Evolutionary conservation across 371 early-diverging fungal genomes (phyloP).

Genomic region (Mucor mucedo): DNA sequence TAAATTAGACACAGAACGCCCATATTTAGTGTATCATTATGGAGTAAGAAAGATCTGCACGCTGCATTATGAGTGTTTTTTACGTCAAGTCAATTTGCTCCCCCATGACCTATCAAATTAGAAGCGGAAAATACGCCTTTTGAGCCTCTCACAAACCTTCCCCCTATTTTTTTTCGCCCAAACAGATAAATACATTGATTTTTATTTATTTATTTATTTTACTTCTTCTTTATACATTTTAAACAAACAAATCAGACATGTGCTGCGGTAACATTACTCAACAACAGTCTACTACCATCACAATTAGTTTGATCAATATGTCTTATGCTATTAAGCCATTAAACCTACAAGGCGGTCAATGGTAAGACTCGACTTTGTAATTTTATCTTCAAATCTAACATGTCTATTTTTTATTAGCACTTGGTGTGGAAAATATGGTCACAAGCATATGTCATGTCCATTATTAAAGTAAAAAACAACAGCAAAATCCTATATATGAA

Average conservation of each 20-base stretch:
- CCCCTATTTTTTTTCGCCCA: too few species aligned
- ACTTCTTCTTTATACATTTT: neutral
- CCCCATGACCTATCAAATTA: too few species aligned
- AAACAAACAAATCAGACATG: neutral
- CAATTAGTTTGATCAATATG: slow-evolving; percentile 8
- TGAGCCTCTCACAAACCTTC: too few species aligned
- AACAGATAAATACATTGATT: neutral
- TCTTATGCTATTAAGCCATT: slow-evolving; percentile 20
- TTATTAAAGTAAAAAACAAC: slow-evolving; percentile 30
- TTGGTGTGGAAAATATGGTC: slow-evolving; percentile 38
- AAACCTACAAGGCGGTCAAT: slow-evolving; percentile 32
- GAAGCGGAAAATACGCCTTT: too few species aligned
- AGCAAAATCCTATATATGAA: neutral
- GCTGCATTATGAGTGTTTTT: too few species aligned
- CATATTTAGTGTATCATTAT: too few species aligned
- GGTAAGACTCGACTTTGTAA: slow-evolving; percentile 33
- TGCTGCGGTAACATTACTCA: neutral
- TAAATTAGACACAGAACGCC: too few species aligned
- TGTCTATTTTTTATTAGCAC: slow-evolving; percentile 12
- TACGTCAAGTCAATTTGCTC: too few species aligned
- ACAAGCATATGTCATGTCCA: slow-evolving; percentile 15
- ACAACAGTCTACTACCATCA: neutral
- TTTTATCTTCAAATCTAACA: slow-evolving; percentile 29
- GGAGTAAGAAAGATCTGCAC: too few species aligned
- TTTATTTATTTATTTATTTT: neutral